Evolutionary conservation across 2,329 filamentous ascomycete species (phyloP), one percentile per base, ranked within the genome.

Genomic region (Sporothrix variecibatus): DNA sequence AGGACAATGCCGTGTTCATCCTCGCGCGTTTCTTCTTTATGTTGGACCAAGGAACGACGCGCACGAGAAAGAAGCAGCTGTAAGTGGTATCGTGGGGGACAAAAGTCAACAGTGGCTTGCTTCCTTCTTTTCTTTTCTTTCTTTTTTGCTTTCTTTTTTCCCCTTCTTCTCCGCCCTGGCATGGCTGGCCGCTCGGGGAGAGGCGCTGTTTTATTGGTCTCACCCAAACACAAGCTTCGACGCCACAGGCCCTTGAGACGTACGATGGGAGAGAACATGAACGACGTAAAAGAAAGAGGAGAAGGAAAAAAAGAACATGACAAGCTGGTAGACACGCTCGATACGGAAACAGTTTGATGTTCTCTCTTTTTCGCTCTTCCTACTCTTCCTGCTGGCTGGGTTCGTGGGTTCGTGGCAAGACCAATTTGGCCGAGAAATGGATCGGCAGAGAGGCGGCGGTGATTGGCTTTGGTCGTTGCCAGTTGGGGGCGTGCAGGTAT

Each of bases 221-320:
- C 56, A 60, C 28, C 8, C 23, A 9, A 26, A 23, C 23, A 26
- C 26, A 23, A 28, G 51, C 9, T 56, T 56, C 9, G 23, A 49
- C 51, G 51, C 51, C 51, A 53, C 51, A 53, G 17, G 49, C 17
- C 17, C 17, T 7, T 51, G 15, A n/a, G n/a, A n/a, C n/a, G 49
- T 51, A n/a, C n/a, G n/a, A 23, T 6, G 51, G 51, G 12, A 49
- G n/a, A n/a, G n/a, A n/a, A n/a, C n/a, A n/a, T n/a, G n/a, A n/a
- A n/a, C n/a, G n/a, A n/a, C n/a, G n/a, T n/a, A n/a, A n/a, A n/a
- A n/a, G n/a, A 7, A 53, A 53, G 49, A 64, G 15, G 73, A 76
- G 76, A 74, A 76, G 75, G 73, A 73, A 77, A 53, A 53, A 23
- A 53, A 17, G 49, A 51, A n/a, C 17, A 17, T n/a, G 49, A 23